Base-by-base conservation (phyloP, 768 basidiomycete species). In the Mycena sanguinolenta region DNA sequence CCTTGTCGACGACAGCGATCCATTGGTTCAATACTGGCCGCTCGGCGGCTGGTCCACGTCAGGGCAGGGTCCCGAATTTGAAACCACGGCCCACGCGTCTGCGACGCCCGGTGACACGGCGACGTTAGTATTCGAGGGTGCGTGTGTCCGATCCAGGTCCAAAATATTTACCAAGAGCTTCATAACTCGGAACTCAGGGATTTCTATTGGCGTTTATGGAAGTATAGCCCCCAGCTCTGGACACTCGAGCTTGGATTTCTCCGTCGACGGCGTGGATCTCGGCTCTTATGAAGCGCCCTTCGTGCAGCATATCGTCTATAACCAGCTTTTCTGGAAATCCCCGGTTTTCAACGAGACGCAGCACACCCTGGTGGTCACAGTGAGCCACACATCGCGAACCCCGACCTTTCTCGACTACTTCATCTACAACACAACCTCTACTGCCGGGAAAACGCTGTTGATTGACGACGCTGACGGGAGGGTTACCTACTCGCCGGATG, bases 1-100 rank as follows among this genome's bases (percentile, higher is more conserved):
- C 52, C 30, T 64, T n/a, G 28, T 64, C 25, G 63, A 64, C 28
- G 63, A 64, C 39, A 52, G 25, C 63, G 53, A 64, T 23, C 17
- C 38, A 23, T 49, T 13, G 23, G 53, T 64, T 13, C 36, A 64
- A 5, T 64, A 64, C n/a, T 42, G n/a, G 6, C 14, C 46, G 9
- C 13, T 32, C 17, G 36, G 16, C 6, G 61, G 44, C 61, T 63
- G 61, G 61, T 3, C 27, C 42, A 1, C 9, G 32, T 17, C 7
- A 23, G 50, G 61, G 7, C 7, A 9, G 4, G n/a, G 12, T 27
- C 19, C 4, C 14, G 44, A 49, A 44, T 61, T 44, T n/a, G 21
- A 44, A 7, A 2, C 3, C 5, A 61, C 59, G 25, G 49, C 59
- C 39, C 38, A 46, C n/a, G n/a, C 46, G n/a, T 61, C 59, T 30